Evolutionary conservation across 2,329 filamentous ascomycete species (phyloP), one percentile per base, ranked within the genome.

Genomic region (Karstenula rhodostoma): DNA sequence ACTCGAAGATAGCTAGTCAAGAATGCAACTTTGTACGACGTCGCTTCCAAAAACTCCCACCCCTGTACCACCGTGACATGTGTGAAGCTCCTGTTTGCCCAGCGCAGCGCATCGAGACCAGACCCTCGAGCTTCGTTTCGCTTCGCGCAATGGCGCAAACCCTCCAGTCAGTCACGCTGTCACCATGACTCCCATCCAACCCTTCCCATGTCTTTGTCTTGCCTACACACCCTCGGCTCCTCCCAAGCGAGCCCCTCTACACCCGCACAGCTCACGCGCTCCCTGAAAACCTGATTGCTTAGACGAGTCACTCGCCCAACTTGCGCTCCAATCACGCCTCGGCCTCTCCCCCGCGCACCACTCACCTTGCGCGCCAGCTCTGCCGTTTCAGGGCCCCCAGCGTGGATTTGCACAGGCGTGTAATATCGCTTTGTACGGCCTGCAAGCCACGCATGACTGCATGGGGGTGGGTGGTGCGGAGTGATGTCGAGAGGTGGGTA

Each of bases 221-320:
- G 22, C 43, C 22, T 50, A 40, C 56, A 62, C 51, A 56, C 37
- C 56, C 40, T 48, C 60, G 52, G 57, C 29, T 40, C 13, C 56
- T 49, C 47, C 27, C 60, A 57, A 50, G 53, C 60, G 37, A 54
- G 25, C 22, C 33, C 50, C 42, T 33, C 35, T 47, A 22, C 33
- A 56, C 56, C 56, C 56, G 59, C 51, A 47, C 29, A 23, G 53
- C 47, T 57, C 59, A 57, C 59, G 49, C 51, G 54, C 49, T 15
- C 58, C 27, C 47, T 46, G 22, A 60, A 42, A 58, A 47, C 17
- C 48, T 57, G 56, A 51, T 51, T 7, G 56, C 33, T 47, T 33
- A 37, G 22, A 48, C 35, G 17, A 23, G 33, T n/a, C 22, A 48
- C 13, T 23, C 50, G 25, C 12, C 43, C 23, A 47, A 5, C n/a